Conservation (phyloP, 2,329 filamentous ascomycete species). For the Clonostachys byssicola region DNA sequence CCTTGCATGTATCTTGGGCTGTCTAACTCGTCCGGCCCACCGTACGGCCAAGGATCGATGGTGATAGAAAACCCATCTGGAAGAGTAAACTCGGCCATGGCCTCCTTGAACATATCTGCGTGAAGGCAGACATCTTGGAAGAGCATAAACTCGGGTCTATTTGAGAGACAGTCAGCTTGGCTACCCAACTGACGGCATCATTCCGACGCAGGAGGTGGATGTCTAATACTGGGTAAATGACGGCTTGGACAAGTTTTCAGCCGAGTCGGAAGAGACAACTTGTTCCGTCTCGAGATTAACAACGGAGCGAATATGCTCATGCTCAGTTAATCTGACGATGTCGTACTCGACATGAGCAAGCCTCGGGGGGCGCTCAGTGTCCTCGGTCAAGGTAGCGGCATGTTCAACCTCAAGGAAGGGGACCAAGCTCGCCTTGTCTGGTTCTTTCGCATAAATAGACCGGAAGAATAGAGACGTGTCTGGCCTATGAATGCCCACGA, state of each 20-base stretch:
- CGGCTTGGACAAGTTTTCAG: conserved; percentile 23
- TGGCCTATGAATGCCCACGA: conserved; percentile 25
- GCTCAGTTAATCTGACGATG: conserved; percentile 21
- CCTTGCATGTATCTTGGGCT: conserved; percentile 42
- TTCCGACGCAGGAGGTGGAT: neutral
- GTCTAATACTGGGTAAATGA: conserved; percentile 23
- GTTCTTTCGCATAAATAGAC: conserved; percentile 59
- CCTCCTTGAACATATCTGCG: conserved; percentile 39
- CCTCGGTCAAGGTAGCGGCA: conserved; percentile 36
- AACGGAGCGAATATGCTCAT: conserved; percentile 27
- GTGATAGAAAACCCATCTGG: conserved; percentile 36
- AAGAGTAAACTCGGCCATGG: conserved; percentile 39
- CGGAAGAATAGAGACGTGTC: conserved; percentile 37
- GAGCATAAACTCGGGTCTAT: conserved; percentile 30
- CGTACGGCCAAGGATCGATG: conserved; percentile 66
- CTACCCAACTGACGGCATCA: too few species aligned
- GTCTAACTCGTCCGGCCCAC: conserved; percentile 34
- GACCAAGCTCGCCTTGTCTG: conserved; percentile 52
- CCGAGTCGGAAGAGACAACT: conserved; percentile 16
- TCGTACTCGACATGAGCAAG: conserved; percentile 41
- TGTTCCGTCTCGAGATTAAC: conserved; percentile 27
- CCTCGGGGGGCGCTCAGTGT: conserved; percentile 36
- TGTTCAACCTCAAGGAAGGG: conserved; percentile 61
- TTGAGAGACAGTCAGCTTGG: neutral
- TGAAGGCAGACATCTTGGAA: conserved; percentile 33